phyloP scores from a whole-genome alignment of 805 yeast genomes.

The Ogataea kodamae region DNA sequence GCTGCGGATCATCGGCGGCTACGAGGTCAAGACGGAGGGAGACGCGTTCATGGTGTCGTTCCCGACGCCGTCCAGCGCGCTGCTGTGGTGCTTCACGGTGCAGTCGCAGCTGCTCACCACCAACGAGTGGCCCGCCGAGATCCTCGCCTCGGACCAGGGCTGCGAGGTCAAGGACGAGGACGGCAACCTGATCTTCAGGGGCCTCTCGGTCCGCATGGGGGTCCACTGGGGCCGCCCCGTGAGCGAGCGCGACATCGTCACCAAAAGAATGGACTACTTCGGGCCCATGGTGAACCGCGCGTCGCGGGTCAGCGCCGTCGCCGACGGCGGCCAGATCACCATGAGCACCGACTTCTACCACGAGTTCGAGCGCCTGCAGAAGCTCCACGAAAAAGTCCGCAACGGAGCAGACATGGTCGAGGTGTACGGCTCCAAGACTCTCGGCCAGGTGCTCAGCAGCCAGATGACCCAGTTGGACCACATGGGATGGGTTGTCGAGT shows the following conservation, averaged over 20 bases:
- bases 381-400: conserved; percentile 41
- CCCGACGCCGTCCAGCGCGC: conserved; percentile 85
- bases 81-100: conserved; percentile 91
- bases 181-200: conserved; percentile 66
- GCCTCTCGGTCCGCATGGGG: conserved; percentile 96
- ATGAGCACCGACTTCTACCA: conserved; percentile 76
- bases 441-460: conserved; percentile 46
- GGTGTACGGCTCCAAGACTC: conserved; percentile 41
- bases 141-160: conserved; percentile 80
- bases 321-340: conserved; percentile 97
- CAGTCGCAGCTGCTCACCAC: conserved; percentile 72
- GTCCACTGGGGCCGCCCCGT: conserved; percentile 98
- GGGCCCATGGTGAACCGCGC: conserved; percentile 99
- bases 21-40: conserved; percentile 98
- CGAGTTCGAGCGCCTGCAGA: conserved; percentile 60
- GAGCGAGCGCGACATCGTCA: conserved; percentile 89
- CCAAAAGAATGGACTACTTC: conserved; percentile 96
- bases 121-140: conserved; percentile 96
- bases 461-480: conserved; percentile 64
- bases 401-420: conserved; percentile 31
- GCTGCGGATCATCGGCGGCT: conserved; percentile 89
- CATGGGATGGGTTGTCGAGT: conserved; percentile 64
- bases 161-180: conserved; percentile 66
- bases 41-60: conserved; percentile 98
- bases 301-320: conserved; percentile 87